These are phyloP conservation scores for Perkinsela sp. DNA, from an alignment of 208 protist genomes.

Conservation along the genomic window DNA sequence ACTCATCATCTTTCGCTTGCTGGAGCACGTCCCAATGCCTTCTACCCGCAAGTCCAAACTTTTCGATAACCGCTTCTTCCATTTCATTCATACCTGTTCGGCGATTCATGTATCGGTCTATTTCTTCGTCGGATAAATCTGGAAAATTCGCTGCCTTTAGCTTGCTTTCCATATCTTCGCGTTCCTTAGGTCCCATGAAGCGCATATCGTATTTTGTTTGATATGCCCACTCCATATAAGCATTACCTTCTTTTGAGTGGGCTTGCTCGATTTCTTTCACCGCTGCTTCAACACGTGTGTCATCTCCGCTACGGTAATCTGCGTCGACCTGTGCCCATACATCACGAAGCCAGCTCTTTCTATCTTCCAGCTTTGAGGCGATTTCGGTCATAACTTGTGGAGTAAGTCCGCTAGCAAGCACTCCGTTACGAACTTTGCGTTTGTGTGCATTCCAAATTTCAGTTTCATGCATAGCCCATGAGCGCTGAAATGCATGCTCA, in stretches of 20 bases:
- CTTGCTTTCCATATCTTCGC: conserved; percentile 12
- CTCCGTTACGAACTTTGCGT: conserved; percentile 14
- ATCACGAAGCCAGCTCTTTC: conserved; percentile 34
- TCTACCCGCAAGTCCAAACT: conserved; percentile 33
- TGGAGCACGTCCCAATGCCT: conserved; percentile 57
- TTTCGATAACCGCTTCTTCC: conserved; percentile 24
- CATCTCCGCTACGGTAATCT: conserved; percentile 38
- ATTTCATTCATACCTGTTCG: conserved; percentile 28
- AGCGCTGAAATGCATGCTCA: conserved; percentile 25
- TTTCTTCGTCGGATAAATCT: conserved; percentile 34
- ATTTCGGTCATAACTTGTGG: conserved; percentile 24
- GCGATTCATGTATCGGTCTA: conserved; percentile 31
- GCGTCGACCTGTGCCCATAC: conserved; percentile 56
- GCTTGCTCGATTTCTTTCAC: conserved; percentile 32
- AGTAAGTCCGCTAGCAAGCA: conserved; percentile 21
- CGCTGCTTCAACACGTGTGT: conserved; percentile 19
- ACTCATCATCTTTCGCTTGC: conserved; percentile 33
- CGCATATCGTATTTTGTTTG: conserved; percentile 25
- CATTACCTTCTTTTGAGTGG: conserved; percentile 29
- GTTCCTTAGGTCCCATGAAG: conserved; percentile 20
- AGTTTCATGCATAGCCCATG: conserved; percentile 20
- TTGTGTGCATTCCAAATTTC: conserved; percentile 52
- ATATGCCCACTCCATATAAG: conserved; percentile 59
- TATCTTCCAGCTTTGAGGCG: conserved; percentile 19
- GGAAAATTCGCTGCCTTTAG: conserved; percentile 20